phyloP scores from a whole-genome alignment of 2,329 filamentous ascomycete species.

The Hypoxylon sp. region DNA sequence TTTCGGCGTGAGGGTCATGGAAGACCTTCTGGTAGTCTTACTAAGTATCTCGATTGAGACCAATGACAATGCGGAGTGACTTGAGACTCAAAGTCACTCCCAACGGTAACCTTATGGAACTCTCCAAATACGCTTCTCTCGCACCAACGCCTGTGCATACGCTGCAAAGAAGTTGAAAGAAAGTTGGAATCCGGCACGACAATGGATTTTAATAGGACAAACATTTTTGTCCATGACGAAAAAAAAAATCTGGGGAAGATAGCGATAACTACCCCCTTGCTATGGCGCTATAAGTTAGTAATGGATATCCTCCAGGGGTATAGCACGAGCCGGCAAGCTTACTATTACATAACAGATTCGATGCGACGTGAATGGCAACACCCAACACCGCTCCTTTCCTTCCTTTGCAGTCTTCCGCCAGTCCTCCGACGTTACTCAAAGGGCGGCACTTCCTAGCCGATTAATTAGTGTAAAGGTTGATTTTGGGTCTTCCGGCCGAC shows the following conservation, averaged over 20 bases:
- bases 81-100: conserved; percentile 4
- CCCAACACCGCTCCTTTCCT: conserved; percentile 24
- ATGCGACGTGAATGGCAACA: background rate
- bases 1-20: conserved; percentile 42
- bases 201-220: conserved; percentile 5
- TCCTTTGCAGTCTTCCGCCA: conserved; percentile 9
- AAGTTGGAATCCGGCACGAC: background rate
- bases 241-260: conserved; percentile 35
- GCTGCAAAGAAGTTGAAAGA: conserved; percentile 4
- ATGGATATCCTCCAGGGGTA: background rate
- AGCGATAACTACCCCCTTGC: background rate
- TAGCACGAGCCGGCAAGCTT: conserved; percentile 6
- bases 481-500: conserved; percentile 15
- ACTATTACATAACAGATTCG: conserved; percentile 37
- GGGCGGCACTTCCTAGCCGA: background rate
- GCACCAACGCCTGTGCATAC: conserved; percentile 2
- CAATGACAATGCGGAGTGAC: conserved; percentile 3
- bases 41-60: conserved; percentile 8
- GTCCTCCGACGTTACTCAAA: conserved; percentile 18
- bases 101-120: background rate
- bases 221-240: conserved; percentile 10
- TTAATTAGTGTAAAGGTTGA: background rate
- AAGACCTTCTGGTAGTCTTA: conserved; percentile 13
- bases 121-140: conserved; percentile 3
- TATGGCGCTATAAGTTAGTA: conserved; percentile 13